Conservation (phyloP, 768 basidiomycete genomes). For the Tulasnella sp. region DNA sequence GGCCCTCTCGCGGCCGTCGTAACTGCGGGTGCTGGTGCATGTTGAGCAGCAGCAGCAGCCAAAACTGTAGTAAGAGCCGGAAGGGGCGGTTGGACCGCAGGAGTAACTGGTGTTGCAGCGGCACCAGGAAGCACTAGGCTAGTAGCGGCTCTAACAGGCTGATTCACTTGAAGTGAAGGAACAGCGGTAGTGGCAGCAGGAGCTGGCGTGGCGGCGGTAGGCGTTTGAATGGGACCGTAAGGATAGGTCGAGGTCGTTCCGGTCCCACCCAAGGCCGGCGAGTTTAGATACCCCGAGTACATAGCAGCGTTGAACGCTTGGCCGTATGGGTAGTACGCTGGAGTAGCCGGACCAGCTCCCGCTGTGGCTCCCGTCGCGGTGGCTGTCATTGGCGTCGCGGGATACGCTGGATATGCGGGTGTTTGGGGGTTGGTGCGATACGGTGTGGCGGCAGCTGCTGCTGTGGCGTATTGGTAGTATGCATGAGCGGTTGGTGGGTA, state of each 20-base stretch:
- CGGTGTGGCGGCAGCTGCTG: not conserved
- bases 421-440: not conserved
- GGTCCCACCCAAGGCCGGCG: not conserved
- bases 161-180: not conserved
- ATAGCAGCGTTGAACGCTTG: not conserved
- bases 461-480: not conserved
- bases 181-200: not conserved
- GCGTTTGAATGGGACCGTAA: not conserved
- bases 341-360: not conserved
- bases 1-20: not conserved
- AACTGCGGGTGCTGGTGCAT: not conserved
- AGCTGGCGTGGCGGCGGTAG: not conserved
- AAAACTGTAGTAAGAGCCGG: not conserved
- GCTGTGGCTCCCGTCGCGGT: not conserved
- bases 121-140: not conserved
- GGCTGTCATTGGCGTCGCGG: not conserved
- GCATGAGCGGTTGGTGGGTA: not conserved
- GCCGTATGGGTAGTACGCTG: not conserved
- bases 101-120: not conserved
- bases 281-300: not conserved
- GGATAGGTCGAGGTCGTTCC: not conserved
- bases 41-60: not conserved
- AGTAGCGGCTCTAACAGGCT: not conserved
- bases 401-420: not conserved
- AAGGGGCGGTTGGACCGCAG: not conserved